Evolutionary conservation across 768 basidiomycete species (phyloP).

Genomic region (Leccinum aurantiacum): DNA sequence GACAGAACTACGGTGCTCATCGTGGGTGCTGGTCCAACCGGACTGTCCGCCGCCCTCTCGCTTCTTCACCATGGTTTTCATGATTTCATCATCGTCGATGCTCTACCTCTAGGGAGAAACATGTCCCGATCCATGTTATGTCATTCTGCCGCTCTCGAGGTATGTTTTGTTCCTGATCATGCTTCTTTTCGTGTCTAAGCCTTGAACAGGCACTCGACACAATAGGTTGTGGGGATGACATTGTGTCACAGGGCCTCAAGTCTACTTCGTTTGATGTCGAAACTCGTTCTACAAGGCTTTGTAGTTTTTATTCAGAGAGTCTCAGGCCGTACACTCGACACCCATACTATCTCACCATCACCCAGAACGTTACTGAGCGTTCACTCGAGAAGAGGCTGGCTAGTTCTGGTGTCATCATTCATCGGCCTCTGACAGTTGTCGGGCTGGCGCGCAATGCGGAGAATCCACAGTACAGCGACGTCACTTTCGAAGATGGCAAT

Average conservation of each 20-base stretch:
- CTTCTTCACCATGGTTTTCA: conserved; percentile 40
- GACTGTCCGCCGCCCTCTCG: conserved; percentile 47
- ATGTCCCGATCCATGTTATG: conserved; percentile 46
- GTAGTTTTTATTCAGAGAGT: conserved; percentile 31
- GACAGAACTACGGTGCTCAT: conserved; percentile 43
- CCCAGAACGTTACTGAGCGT: conserved; percentile 48
- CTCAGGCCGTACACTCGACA: conserved; percentile 44
- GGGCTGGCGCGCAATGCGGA: conserved; percentile 33
- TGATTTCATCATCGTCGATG: conserved; percentile 47
- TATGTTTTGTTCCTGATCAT: background rate
- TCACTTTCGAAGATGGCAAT: conserved; percentile 48
- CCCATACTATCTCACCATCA: conserved; percentile 42
- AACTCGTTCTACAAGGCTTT: conserved; percentile 31
- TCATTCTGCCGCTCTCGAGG: conserved; percentile 35
- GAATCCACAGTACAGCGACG: conserved; percentile 34
- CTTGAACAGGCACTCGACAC: conserved; percentile 44
- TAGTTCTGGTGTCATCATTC: conserved; percentile 33
- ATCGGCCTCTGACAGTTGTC: conserved; percentile 40
- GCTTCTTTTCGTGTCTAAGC: conserved; percentile 23
- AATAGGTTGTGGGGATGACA: conserved; percentile 40
- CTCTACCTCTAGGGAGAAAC: conserved; percentile 29
- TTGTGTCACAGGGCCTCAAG: conserved; percentile 40
- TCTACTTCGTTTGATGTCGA: conserved; percentile 26
- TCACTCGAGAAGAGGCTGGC: conserved; percentile 38
- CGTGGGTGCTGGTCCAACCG: conserved; percentile 51